Evolutionary conservation across 371 early-diverging fungal species (phyloP), one percentile per base, ranked within the genome.

Genomic region (Phascolomyces articulosus): DNA sequence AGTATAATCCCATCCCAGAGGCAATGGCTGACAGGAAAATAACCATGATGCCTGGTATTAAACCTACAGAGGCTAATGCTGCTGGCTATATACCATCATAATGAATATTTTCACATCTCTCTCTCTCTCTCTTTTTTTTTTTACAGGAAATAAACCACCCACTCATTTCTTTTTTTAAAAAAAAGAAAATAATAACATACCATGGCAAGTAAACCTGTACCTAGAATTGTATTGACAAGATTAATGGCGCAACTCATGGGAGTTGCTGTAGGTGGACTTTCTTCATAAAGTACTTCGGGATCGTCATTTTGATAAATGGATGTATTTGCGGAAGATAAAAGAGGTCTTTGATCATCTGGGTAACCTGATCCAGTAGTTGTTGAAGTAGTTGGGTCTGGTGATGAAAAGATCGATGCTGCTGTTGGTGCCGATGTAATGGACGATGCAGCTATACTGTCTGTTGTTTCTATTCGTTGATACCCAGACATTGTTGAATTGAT

Each of bases 181-280:
- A 23, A 48, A 29, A 49, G 11, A 18, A 55, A 55, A 9, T 13
- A 38, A 38, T 38, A 6, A 38, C 34, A 16, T 86, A 90, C 90
- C 98, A 98, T 97, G 38, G 98, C 98, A 38, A 98, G 84, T 93
- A 97, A 93, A 10, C 98, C 98, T n/a, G 94, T 86, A 10, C 98
- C 98, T 26, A 98, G 77, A 66, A 98, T 96, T 1, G 98, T 98
- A 69, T 98, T 98, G 44, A 91, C 80, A 26, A 98, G 79, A 67
- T 96, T 98, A 66, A 95, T 85, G 23, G 77, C 59, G 34, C 73
- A 74, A 60, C 83, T 80, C 1, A 69, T 28, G 3, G 73, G 63
- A 7, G 80, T 70, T 1, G 83, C 83, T 11, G 69, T 59, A 9
- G 56, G 61, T 54, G 27, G 49, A 21, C 60, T 47, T 20, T 71